Base-by-base conservation (phyloP, 2,329 filamentous ascomycete genomes). In the Pseudocercospora vitis region DNA sequence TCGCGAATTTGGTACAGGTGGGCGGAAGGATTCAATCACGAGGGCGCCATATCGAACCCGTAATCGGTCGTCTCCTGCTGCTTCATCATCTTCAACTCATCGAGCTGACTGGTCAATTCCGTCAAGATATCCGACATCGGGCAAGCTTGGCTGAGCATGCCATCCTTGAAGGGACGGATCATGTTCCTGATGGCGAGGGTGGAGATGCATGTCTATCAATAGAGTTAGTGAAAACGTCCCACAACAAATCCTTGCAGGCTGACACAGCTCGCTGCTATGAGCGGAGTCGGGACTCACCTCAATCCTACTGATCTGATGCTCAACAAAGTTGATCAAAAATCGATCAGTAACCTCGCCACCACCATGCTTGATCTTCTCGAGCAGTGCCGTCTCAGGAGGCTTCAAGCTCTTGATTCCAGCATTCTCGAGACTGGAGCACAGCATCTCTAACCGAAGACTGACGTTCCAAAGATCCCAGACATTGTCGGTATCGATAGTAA, bases 261-360 rank as follows among this genome's bases (percentile, higher is more conserved):
- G 32, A 16, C 5, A 11, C 5, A 5, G n/a, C 35, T 19, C 14
- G 12, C 8, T 18, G 18, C n/a, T n/a, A n/a, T n/a, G n/a, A n/a
- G n/a, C n/a, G n/a, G n/a, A n/a, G n/a, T n/a, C n/a, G n/a, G 8
- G 4, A 74, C 86, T 73, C 78, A 95, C 91, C 84, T 99, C 94
- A 70, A 99, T 95, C 66, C 94, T 84, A 70, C 88, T 91, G 63
- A 99, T 88, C 79, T 96, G 91, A 69, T 97, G 91, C 70, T 95
- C 91, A 71, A 97, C 81, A 66, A 99, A 90, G 66, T 89, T 91
- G 52, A 95, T 74, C 72, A 97, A 76, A 72, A 95, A 92, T 49
- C 83, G 80, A 76, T 97, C 94, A 23, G 91, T 90, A 50, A 96
- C 83, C 69, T 96, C 91, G 8, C 89, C 90, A 47, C 88, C 89